Evolutionary conservation across 495 filamentous ascomycete species (phyloP), one percentile per base, ranked within the genome.

Genomic region (Podospora fimiseda): DNA sequence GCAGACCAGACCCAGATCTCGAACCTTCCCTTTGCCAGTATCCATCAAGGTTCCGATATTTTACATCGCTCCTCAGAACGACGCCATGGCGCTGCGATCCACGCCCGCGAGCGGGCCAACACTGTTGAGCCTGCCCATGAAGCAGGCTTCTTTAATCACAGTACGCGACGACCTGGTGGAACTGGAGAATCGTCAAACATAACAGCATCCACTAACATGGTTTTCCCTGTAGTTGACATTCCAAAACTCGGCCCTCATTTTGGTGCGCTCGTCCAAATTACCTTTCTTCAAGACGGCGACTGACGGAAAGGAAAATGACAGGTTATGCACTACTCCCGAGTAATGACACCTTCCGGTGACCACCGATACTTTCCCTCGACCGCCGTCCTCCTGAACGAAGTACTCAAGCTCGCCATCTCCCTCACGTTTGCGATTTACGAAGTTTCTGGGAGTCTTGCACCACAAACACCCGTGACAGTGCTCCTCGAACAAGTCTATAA

Each of bases 361-460:
- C 89, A 88, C 56, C 84, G 91, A 64, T 98, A 95, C 70, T 84
- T 91, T 55, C 83, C 92, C 22, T 96, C 91, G 14, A 96, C 93
- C 21, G 92, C 93, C 13, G 92, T 98, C 16, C 87, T 98, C 62
- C 73, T 96, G 39, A 95, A 90, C 63, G 93, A 98, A 70, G 80
- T 96, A 45, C 78, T 95, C 57, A 98, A 98, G 70, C 77, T 98
- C 24, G 79, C 83, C 14, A 81, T 96, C 53, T 90, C 85, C 60
- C 70, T 95, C 18, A 91, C 86, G 41, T 86, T 96, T 62, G 86
- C 90, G 2, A 76, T 95, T 48, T 89, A 90, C 74, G 90, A 96
- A 60, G 87, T 88, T 46, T 89, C 88, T 23, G 77, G 80, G 60
- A 83, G 80, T 27, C 75, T 87, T 15, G 81, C 88, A 9, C 81